A percentile compares a stretch with the other conserved stretches of the same genome.
Conservation (phyloP, 306 rosid species). For the Fragaria nilgerrensis region DNA sequence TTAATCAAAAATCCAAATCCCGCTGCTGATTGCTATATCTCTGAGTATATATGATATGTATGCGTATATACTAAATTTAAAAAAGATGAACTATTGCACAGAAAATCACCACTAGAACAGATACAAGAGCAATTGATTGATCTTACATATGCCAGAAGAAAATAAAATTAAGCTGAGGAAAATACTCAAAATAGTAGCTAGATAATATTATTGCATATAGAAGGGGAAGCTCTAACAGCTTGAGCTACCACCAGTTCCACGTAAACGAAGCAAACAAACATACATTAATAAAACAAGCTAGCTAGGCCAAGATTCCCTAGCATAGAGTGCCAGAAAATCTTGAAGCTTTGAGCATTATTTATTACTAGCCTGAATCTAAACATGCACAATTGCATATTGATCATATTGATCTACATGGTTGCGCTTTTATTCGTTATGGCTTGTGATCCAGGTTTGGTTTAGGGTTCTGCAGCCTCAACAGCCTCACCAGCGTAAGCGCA, state of each 20-base stretch:
- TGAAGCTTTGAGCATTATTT: background rate
- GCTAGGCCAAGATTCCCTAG: background rate
- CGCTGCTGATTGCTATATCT: background rate
- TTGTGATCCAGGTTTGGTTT: slow-evolving; percentile 6
- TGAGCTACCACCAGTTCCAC: background rate
- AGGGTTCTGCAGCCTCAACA: slow-evolving; percentile 26
- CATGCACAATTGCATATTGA: background rate
- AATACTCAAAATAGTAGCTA: background rate
- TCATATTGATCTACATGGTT: background rate
- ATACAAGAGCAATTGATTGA: background rate
- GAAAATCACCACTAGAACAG: too few relatives aligned
- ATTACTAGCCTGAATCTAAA: background rate
- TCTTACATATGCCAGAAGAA: background rate
- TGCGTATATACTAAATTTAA: too few relatives aligned
- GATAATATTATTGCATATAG: background rate
- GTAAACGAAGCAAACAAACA: background rate
- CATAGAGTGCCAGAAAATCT: background rate
- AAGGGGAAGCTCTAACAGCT: background rate
- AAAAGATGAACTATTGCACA: too few relatives aligned
- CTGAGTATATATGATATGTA: too few relatives aligned
- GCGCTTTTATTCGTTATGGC: slow-evolving; percentile 16
- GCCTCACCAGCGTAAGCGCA: slow-evolving; percentile 51
- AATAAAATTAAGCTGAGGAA: background rate
- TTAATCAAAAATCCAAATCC: background rate
- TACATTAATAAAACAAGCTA: background rate